Evolutionary conservation across 176 grass and related monocot genomes (phyloP), one percentile per base, ranked within the genome.

Genomic region (Stipa capillata): DNA sequence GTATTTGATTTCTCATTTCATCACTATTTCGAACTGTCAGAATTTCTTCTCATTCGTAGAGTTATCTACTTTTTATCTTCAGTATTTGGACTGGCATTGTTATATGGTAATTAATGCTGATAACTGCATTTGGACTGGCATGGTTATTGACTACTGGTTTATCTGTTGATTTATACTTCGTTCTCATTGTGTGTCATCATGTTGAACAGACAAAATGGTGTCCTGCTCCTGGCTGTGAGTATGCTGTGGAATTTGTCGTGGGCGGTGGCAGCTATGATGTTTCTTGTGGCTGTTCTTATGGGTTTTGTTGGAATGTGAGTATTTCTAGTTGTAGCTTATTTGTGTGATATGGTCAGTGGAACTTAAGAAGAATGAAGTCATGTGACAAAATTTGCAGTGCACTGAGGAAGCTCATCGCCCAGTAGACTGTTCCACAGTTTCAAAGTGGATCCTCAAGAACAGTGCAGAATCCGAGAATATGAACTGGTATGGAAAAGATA

Each of bases 361-460:
- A 39, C 17, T 78, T 60, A 73, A 41, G 58, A 54, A 72, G 45
- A 41, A 65, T 20, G 13, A 51, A 73, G 35, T 12, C 1, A 17
- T 12, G 4, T 33, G 17, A 34, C 31, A 60, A 82, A 45, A 71
- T 69, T 55, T 61, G 58, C 84, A 99, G 97, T 99, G 97, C 55
- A 91, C 97, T 1, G 97, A 96, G 84, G 97, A 99, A 91, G 97
- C 92, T 87, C 97, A 99, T 83, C 87, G 97, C 32, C 97, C 97
- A 34, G 97, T 99, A 48, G 92, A 99, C 49, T 99, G 97, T 87
- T 86, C 75, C 27, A 99, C 97, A 54, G 97, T 99, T 80, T 87
- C 97, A 78, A 99, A 93, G 75, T 99, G 97, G 97, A 93, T 99
- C 62, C 81, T 99, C 57, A 99, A 99, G 84, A 99, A 99, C 81